Evolutionary conservation across 108 stramenopile genomes (phyloP), one percentile per base, ranked within the genome.

Genomic region (Phaeodactylum tricornutum): DNA sequence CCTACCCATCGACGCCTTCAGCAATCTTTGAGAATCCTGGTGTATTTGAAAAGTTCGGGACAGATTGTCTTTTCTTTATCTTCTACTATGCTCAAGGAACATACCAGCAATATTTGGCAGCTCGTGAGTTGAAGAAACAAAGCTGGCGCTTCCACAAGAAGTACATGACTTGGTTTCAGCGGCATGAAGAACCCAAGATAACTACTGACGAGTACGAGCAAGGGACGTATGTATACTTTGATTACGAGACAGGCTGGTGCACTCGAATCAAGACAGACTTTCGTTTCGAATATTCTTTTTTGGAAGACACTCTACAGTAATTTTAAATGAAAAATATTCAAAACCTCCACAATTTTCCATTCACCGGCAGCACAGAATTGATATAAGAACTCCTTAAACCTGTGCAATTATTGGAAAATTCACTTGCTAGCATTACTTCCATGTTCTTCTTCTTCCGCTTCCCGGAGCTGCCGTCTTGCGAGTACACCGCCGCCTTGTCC

Each of bases 91-190:
- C 91, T 42, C 98, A 97, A 57, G 95, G 94, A 16, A 97, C 96
- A 5, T 95, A 95, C 65, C 93, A 93, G 54, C 98, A 99, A 60
- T 96, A 96, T 59, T 69, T 99, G 41, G 98, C 98, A 0, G 98
- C 98, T 1, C 69, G 87, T 1, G 95, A 97, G 59, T 73, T 99
- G 62, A 97, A 96, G 74, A 92, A 93, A 61, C 94, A 96, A 56
- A 86, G 83, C 29, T 99, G 98, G 98, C 75, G 98, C 47, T 99
- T 87, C 69, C 98, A 99, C 71, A 97, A 96, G 57, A 96, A 97
- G 88, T 99, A 99, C 71, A 84, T 87, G 86, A 98, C 98, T 20
- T 99, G 98, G 98, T 99, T 99, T 67, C 96, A 97, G 64, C 84
- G 96, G 19, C 94, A 96, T 53, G 87, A 92, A 47, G 95, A 96